Conservation (phyloP, 176 grass and related monocot species). For the Neostapfia colusana region DNA sequence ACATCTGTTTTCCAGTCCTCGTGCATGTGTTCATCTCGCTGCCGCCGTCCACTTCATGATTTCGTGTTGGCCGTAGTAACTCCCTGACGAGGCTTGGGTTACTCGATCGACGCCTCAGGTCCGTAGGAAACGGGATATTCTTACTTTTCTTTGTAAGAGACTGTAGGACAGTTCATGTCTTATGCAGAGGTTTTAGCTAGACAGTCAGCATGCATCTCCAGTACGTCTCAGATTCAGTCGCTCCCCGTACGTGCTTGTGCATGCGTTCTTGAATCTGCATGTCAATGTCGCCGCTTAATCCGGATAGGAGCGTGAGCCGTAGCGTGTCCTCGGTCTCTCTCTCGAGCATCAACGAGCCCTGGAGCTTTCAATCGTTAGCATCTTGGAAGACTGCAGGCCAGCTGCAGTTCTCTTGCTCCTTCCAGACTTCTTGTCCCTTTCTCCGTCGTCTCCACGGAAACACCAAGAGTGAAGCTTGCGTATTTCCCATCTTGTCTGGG, state of each 20-base stretch:
- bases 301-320: neutral
- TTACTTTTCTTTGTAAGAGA: no score
- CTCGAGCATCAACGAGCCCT: no score
- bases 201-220: neutral
- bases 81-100: neutral
- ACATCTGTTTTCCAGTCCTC: neutral
- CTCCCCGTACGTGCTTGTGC: neutral
- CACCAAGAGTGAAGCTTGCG: neutral
- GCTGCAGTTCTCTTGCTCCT: neutral
- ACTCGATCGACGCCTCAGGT: neutral
- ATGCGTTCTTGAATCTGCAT: conserved; percentile 1
- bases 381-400: neutral
- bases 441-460: neutral
- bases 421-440: neutral
- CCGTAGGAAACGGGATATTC: neutral
- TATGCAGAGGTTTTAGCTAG: neutral
- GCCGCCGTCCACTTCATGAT: neutral
- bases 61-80: neutral
- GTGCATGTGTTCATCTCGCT: neutral
- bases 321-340: neutral
- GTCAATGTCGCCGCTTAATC: neutral
- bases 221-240: neutral
- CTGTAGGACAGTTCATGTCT: neutral
- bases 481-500: neutral
- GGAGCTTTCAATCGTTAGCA: neutral